A percentile compares a stretch with the other conserved stretches of the same genome.
Evolutionary conservation across 148 eudicot genomes (phyloP).

Genomic region (Cornus controversa): DNA sequence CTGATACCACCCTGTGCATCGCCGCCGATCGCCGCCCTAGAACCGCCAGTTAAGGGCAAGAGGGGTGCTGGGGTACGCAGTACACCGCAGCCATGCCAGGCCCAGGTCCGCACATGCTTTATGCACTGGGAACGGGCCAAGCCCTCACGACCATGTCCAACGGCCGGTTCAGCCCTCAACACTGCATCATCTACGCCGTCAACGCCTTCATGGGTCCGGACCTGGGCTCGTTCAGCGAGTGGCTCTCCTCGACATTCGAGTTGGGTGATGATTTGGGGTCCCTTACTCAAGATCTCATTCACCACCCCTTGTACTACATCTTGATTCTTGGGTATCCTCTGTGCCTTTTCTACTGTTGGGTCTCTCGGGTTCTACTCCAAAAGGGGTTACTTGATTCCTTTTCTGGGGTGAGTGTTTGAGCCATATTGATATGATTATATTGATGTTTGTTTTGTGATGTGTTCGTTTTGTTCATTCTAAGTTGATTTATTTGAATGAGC

Average conservation of each 20-base stretch:
- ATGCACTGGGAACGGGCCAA: slow-evolving; percentile 61
- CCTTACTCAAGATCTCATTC: slow-evolving; percentile 42
- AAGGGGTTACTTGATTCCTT: slow-evolving; percentile 57
- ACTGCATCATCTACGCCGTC: slow-evolving; percentile 71
- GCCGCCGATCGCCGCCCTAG: neutral
- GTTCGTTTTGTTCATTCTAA: neutral
- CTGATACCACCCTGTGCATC: neutral
- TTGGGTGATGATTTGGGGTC: slow-evolving; percentile 42
- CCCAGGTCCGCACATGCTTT: slow-evolving; percentile 94
- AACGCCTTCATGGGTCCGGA: slow-evolving; percentile 98
- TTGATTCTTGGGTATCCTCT: slow-evolving; percentile 71
- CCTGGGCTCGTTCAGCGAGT: slow-evolving; percentile 81
- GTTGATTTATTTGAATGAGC: neutral
- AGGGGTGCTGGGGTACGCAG: neutral
- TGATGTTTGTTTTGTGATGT: neutral
- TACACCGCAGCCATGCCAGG: slow-evolving; percentile 61
- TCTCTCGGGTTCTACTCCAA: slow-evolving; percentile 44
- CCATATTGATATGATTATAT: neutral
- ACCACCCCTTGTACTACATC: slow-evolving; percentile 70
- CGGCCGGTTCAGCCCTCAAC: slow-evolving; percentile 85
- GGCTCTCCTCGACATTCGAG: slow-evolving; percentile 69
- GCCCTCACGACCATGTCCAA: slow-evolving; percentile 55
- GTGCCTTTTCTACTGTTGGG: slow-evolving; percentile 57
- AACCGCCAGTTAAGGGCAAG: too few relatives aligned
- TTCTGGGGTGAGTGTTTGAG: slow-evolving; percentile 58